A percentile compares a stretch with the other conserved stretches of the same genome.
Evolutionary conservation across 2,329 filamentous ascomycete species (phyloP).

Genomic region (Grosmannia serpens): DNA sequence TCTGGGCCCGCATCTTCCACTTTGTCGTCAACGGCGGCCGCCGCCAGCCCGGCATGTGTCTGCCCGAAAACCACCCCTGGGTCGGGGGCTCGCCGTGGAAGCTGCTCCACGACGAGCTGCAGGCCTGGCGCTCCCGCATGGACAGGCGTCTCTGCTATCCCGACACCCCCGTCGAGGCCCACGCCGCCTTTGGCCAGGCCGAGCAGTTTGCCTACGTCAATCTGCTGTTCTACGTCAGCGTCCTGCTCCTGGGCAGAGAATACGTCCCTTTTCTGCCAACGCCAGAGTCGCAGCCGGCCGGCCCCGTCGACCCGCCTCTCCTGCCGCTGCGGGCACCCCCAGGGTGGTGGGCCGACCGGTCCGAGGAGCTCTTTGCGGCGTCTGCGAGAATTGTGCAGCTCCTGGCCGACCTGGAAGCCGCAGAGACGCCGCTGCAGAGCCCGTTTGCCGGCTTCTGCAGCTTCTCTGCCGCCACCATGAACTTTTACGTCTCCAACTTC

Average conservation of each 20-base stretch:
- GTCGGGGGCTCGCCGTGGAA: conserved; percentile 23
- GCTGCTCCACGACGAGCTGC: conserved; percentile 17
- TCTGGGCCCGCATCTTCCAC: conserved; percentile 28
- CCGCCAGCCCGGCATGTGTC: conserved; percentile 26
- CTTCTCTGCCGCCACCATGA: conserved; percentile 31
- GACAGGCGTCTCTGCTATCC: conserved; percentile 25
- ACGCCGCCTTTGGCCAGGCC: conserved; percentile 25
- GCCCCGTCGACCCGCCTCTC: conserved; percentile 4
- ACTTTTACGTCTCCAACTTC: conserved; percentile 27
- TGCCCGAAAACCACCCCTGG: conserved; percentile 28
- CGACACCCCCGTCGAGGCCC: conserved; percentile 22
- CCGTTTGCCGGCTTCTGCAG: conserved; percentile 34
- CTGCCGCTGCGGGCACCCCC: not conserved
- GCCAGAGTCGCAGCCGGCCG: conserved; percentile 20
- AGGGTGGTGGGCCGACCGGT: conserved; percentile 23
- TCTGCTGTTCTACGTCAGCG: conserved; percentile 30
- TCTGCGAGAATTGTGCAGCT: conserved; percentile 24
- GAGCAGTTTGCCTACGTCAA: conserved; percentile 32
- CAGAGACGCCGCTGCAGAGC: conserved; percentile 24
- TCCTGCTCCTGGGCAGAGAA: conserved; percentile 29
- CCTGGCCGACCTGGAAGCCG: conserved; percentile 25
- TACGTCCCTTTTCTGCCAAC: conserved; percentile 32
- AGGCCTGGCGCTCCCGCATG: conserved; percentile 24
- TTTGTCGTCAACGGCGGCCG: conserved; percentile 31
- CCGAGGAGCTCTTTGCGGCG: conserved; percentile 23